phyloP scores from a whole-genome alignment of 352 stramenopile genomes.

The Aphanomyces invadans region DNA sequence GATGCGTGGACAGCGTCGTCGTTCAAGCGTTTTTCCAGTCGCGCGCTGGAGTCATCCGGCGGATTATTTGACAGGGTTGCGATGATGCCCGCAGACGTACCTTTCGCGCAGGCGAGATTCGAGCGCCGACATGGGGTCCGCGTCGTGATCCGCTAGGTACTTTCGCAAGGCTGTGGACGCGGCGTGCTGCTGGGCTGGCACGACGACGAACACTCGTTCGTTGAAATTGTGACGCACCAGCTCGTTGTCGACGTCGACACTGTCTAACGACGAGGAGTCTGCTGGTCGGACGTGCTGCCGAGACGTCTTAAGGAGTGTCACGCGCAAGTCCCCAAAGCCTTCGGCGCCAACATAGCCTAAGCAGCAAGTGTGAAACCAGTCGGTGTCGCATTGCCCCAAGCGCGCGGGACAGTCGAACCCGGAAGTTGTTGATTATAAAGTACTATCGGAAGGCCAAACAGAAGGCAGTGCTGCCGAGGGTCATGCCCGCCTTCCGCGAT shows the following conservation, averaged over 20 bases:
- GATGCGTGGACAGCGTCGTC: neutral
- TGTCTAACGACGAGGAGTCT: neutral
- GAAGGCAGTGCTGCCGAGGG: neutral
- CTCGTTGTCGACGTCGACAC: neutral
- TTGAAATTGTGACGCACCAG: slow-evolving; percentile 17
- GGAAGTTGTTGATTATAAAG: neutral
- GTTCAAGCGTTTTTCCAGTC: slow-evolving; percentile 13
- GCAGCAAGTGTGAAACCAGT: neutral
- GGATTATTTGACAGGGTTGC: neutral
- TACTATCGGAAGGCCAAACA: slow-evolving; percentile 3
- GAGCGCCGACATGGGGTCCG: neutral
- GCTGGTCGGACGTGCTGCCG: neutral
- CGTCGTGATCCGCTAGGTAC: neutral
- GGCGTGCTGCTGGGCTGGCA: slow-evolving; percentile 17
- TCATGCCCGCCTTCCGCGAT: neutral
- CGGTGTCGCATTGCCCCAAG: too few relatives aligned
- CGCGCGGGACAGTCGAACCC: too few relatives aligned
- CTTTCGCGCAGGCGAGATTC: slow-evolving; percentile 4
- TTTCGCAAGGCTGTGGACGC: slow-evolving; percentile 1
- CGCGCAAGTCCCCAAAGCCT: slow-evolving; percentile 16
- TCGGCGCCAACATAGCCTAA: slow-evolving; percentile 17
- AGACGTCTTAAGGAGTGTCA: neutral
- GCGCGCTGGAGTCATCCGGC: neutral
- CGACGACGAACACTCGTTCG: slow-evolving; percentile 8
- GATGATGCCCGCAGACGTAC: neutral